Percentiles rank a stretch among this genome's conserved stretches.
These are phyloP conservation scores for Saksenaea vasiformis DNA, from an alignment of 371 early-diverging fungal species.

Conservation along the genomic window DNA sequence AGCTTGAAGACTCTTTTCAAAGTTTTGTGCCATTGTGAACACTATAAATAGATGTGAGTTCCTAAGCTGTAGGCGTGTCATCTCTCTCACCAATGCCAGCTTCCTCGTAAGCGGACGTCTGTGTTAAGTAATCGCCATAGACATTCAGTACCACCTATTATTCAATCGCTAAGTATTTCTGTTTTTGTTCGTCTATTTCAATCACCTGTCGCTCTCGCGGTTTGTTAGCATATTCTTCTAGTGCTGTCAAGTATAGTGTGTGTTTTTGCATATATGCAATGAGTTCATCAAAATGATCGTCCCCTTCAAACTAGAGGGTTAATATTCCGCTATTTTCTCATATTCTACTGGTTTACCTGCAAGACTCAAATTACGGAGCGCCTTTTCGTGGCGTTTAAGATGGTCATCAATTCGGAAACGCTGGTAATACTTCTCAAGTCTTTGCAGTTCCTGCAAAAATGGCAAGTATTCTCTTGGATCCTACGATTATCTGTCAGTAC, in stretches of 20 bases:
- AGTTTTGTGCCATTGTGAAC: conserved; percentile 67
- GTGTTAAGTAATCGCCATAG: conserved; percentile 68
- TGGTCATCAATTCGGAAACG: conserved; percentile 89
- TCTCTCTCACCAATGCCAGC: conserved; percentile 62
- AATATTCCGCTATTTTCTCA: background rate
- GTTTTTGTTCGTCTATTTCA: background rate
- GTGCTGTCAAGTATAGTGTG: conserved; percentile 62
- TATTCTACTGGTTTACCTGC: conserved; percentile 42
- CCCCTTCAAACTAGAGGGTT: conserved; percentile 25
- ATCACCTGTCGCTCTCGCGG: conserved; percentile 38
- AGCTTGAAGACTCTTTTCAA: conserved; percentile 65
- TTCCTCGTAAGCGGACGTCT: conserved; percentile 62
- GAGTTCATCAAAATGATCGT: conserved; percentile 68
- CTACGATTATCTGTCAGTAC: conserved; percentile 13
- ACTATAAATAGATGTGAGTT: conserved; percentile 26
- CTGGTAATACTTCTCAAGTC: conserved; percentile 73
- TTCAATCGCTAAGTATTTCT: conserved; percentile 7
- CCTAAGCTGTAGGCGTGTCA: background rate
- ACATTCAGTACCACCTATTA: conserved; percentile 52
- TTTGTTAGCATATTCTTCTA: conserved; percentile 58
- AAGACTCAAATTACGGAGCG: conserved; percentile 69
- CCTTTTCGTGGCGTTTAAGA: conserved; percentile 70
- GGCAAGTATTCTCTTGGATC: conserved; percentile 96
- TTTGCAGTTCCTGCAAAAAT: conserved; percentile 82
- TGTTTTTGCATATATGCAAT: conserved; percentile 67